phyloP scores from a whole-genome alignment of 2,329 filamentous ascomycete genomes.

The Nigrospora oryzae region DNA sequence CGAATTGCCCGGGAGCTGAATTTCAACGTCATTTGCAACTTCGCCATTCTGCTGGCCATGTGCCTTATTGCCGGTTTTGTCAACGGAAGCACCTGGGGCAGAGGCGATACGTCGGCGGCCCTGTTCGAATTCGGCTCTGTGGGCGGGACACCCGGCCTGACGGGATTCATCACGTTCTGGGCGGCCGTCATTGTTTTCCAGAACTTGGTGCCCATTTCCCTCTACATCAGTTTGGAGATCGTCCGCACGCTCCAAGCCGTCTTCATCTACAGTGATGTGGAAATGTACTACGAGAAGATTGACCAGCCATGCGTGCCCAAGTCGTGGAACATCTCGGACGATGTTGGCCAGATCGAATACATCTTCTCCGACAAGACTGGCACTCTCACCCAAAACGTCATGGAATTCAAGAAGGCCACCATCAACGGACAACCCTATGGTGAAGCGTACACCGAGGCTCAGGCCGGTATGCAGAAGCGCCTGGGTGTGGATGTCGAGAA shows the following conservation, averaged over 20 bases:
- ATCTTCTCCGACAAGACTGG: conserved; percentile 96
- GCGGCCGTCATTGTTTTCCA: conserved; percentile 91
- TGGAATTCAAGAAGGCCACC: conserved; percentile 99
- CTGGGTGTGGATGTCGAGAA: conserved; percentile 79
- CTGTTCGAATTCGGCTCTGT: conserved; percentile 85
- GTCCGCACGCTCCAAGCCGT: conserved; percentile 87
- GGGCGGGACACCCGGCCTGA: conserved; percentile 63
- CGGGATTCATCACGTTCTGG: conserved; percentile 96
- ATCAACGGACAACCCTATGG: conserved; percentile 95
- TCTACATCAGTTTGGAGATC: conserved; percentile 96
- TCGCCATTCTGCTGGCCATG: conserved; percentile 80
- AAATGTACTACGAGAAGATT: conserved; percentile 95
- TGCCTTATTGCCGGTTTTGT: conserved; percentile 80
- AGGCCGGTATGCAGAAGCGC: conserved; percentile 91
- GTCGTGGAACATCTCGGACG: conserved; percentile 98
- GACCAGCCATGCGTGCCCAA: conserved; percentile 96
- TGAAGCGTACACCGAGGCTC: conserved; percentile 94
- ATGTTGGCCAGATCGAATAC: conserved; percentile 96
- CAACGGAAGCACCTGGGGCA: conserved; percentile 74
- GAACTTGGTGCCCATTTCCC: conserved; percentile 95
- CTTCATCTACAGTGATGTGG: conserved; percentile 93
- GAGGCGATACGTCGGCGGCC: conserved; percentile 63
- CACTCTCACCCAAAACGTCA: conserved; percentile 84
- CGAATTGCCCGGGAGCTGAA: conserved; percentile 90
- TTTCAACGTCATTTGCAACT: conserved; percentile 97